Evolutionary conservation across 768 basidiomycete genomes (phyloP).

Genomic region (Crassisporium funariophilum): DNA sequence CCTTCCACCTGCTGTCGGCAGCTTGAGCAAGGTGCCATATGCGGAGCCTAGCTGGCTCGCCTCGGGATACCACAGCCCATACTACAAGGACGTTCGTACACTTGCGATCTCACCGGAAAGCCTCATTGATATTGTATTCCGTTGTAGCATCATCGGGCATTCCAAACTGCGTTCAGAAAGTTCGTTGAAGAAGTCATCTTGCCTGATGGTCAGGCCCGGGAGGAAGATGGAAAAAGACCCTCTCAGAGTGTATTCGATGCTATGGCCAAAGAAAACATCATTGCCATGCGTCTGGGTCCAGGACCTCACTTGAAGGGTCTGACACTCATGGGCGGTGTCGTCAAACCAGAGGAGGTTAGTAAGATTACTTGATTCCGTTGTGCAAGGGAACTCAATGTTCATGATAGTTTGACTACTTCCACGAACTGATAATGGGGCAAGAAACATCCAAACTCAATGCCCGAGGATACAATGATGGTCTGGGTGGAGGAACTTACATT

Average conservation of each 20-base stretch:
- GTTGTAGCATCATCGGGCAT: constrained; percentile 53
- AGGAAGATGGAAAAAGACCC: constrained; percentile 87
- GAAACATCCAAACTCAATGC: constrained; percentile 70
- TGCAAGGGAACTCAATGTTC: too few species aligned
- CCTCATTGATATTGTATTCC: neutral
- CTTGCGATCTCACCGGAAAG: too few species aligned
- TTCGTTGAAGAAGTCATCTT: constrained; percentile 73
- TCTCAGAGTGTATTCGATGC: constrained; percentile 77
- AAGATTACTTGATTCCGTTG: too few species aligned
- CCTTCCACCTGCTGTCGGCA: constrained; percentile 50
- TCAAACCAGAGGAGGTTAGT: constrained; percentile 85
- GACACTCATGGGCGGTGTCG: constrained; percentile 74
- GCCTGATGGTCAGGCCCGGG: constrained; percentile 54
- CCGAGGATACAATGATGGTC: constrained; percentile 85
- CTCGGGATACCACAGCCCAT: constrained; percentile 70
- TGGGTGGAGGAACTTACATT: too few species aligned
- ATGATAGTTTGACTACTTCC: constrained; percentile 93
- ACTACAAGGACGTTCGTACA: constrained; percentile 64
- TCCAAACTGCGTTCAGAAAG: constrained; percentile 64
- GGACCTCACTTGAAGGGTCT: constrained; percentile 89
- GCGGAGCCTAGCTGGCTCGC: constrained; percentile 86
- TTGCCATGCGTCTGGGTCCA: constrained; percentile 94
- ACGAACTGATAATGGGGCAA: constrained; percentile 87
- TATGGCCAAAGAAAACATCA: constrained; percentile 85
- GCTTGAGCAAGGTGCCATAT: constrained; percentile 77